Evolutionary conservation across 305 asterid species (phyloP), one percentile per base, ranked within the genome.

Genomic region (Fraxinus sp.): DNA sequence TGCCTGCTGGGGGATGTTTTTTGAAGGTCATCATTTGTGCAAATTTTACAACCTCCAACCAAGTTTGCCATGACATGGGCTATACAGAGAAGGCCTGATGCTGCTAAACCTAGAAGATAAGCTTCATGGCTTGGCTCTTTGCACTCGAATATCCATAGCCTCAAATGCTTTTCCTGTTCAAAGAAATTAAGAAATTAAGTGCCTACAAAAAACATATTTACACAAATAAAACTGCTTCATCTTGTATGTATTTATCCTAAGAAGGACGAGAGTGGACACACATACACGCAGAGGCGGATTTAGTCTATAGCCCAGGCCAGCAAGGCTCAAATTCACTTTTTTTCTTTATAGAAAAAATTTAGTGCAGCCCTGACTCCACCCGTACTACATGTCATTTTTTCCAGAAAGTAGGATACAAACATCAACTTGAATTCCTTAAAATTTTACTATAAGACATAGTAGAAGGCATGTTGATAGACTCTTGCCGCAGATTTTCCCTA

Each of bases 61-160:
- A 94, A 85, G 86, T 91, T 94, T 1, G 97, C 94, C 35, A 92
- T 83, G 57, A 95, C 88, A 86, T 95, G 99, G 37, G 98, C 97
- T 80, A 95, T 79, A n/a, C 87, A 90, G 46, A 94, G 88, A 66
- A 95, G 92, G 11, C 86, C 66, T 9, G 92, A 92, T 33, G 99
- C 99, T 3, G 91, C 93, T 71, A 89, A 46, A 10, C 94, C 98
- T 1, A 91, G 74, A 28, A 93, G 49, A 74, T 70, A 92, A 0
- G 98, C 97, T 41, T 91, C 93, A 81, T 94, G 98, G 78, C 98
- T 94, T 75, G 97, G 97, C 85, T 93, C 89, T 82, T 92, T 92
- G 77, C 97, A 94, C 87, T 94, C 98, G 33, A 92, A 91, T 81
- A 94, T 87, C 94, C 94, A 92, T 44, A 94, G 86, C 88, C 86